Percentiles rank a stretch among this genome's conserved stretches.
These are phyloP conservation scores for Trichoderma oligosporum DNA, from an alignment of 2,329 filamentous ascomycete species.

Conservation along the genomic window DNA sequence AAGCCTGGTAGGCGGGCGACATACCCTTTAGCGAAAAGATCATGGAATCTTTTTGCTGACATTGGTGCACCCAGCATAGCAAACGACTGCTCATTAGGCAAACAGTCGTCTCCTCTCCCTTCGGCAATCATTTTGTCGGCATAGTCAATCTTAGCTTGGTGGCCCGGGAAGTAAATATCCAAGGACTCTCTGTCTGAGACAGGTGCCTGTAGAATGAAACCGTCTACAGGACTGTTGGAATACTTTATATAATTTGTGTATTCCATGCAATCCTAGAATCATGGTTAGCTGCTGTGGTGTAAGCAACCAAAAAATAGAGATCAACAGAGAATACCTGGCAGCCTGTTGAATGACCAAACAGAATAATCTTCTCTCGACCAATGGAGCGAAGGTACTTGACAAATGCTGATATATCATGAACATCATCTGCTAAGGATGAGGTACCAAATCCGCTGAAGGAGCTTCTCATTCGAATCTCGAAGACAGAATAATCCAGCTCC, in stretches of 20 bases:
- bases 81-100: conserved; percentile 48
- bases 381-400: conserved; percentile 52
- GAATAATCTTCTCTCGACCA: conserved; percentile 48
- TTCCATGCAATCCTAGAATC: conserved; percentile 51
- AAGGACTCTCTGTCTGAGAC: conserved; percentile 72
- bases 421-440: conserved; percentile 49
- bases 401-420: conserved; percentile 50
- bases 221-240: conserved; percentile 58
- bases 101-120: conserved; percentile 51
- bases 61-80: conserved; percentile 42
- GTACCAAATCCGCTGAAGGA: conserved; percentile 53
- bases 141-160: conserved; percentile 44
- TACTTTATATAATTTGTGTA: conserved; percentile 46
- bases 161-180: conserved; percentile 42
- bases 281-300: background rate
- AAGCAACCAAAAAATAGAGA: too few species aligned
- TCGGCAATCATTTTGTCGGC: conserved; percentile 54
- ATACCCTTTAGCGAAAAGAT: conserved; percentile 49
- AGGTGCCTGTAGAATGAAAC: conserved; percentile 74
- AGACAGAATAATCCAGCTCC: conserved; percentile 48
- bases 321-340: conserved; percentile 50
- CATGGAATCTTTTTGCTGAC: conserved; percentile 51
- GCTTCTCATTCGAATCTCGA: conserved; percentile 54
- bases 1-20: conserved; percentile 25
- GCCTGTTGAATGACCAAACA: conserved; percentile 58